Base-by-base conservation (phyloP, 495 filamentous ascomycete species). In the Paragyromitra xinjiangensis region DNA sequence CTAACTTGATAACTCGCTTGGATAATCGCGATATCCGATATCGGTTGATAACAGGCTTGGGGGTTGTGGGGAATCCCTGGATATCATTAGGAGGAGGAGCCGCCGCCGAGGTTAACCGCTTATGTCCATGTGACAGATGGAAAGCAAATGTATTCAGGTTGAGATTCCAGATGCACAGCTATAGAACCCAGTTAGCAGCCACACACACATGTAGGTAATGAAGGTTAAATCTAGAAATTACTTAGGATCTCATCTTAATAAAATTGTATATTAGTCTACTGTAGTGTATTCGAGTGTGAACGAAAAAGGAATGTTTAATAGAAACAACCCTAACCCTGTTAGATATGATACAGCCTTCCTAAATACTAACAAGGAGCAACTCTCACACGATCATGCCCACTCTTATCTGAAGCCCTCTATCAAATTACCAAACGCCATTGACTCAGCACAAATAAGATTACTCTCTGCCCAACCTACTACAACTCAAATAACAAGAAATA, bases 31-130 rank as follows among this genome's bases (percentile, higher is more conserved):
- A 16, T 55, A 55, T 24, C 14, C 50, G 51, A 55, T 55, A 55
- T 48, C 44, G 51, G 22, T 24, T 19, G n/a, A 34, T 34, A 3
- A 34, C 29, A 24, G 51, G 16, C 7, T 24, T 24, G 19, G 29
- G 4, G 4, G 26, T 12, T 58, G 55, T 58, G 55, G 55, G 55
- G 55, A 58, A 58, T 58, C 55, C 55, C 24, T 58, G 55, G 12
- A 58, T 29, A 34, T 34, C 29, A 34, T 34, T 34, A 8, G 55
- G 55, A 0, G 55, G 55, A 0, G 55, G 55, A n/a, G 55, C 7
- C 12, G 12, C n/a, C 24, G 22, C 45, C 45, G 51, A 53, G 29
- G 64, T 44, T 39, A 34, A 3, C 29, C 29, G 29, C 19, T 8
- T 5, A 22, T n/a, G n/a, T 53, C 14, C 50, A 53, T 53, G 50